Conservation (phyloP, 192 early-diverging fungal species). For the Coemansia sp. region DNA sequence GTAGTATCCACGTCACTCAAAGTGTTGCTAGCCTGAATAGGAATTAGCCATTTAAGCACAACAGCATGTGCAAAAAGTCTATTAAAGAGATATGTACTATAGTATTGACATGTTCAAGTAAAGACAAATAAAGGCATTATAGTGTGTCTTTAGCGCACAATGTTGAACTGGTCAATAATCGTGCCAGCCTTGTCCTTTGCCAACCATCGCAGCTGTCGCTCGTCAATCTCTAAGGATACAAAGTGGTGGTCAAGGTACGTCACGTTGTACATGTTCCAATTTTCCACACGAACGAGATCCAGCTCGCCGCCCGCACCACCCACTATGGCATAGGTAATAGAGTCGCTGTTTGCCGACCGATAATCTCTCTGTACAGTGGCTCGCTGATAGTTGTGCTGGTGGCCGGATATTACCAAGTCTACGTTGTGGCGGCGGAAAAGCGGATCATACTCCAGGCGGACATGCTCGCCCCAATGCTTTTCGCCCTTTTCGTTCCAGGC, state of each 20-base stretch:
- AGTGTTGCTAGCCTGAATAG: no score
- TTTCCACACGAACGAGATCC: conserved; percentile 64
- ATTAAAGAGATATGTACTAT: background rate
- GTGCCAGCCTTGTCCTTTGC: conserved; percentile 21
- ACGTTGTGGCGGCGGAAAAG: conserved; percentile 68
- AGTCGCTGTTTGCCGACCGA: conserved; percentile 29
- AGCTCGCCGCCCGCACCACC: conserved; percentile 73
- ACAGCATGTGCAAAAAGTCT: background rate
- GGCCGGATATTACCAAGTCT: conserved; percentile 76
- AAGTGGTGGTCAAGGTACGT: conserved; percentile 57
- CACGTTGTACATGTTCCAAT: conserved; percentile 65
- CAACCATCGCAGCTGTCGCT: conserved; percentile 27
- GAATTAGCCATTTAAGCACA: no score
- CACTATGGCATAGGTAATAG: conserved; percentile 68
- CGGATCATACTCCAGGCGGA: conserved; percentile 65
- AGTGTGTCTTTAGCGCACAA: background rate
- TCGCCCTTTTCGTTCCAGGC: conserved; percentile 69
- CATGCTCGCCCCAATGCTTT: conserved; percentile 72
- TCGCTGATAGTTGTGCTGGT: conserved; percentile 81
- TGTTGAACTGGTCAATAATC: conserved; percentile 31
- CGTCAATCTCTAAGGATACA: conserved; percentile 49
- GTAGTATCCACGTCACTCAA: no score
- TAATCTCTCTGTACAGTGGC: conserved; percentile 21
- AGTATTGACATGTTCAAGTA: background rate
- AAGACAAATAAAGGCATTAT: no score